Base-by-base conservation (phyloP, 1,284 basidiomycete genomes). In the Heterobasidion irregulare region DNA sequence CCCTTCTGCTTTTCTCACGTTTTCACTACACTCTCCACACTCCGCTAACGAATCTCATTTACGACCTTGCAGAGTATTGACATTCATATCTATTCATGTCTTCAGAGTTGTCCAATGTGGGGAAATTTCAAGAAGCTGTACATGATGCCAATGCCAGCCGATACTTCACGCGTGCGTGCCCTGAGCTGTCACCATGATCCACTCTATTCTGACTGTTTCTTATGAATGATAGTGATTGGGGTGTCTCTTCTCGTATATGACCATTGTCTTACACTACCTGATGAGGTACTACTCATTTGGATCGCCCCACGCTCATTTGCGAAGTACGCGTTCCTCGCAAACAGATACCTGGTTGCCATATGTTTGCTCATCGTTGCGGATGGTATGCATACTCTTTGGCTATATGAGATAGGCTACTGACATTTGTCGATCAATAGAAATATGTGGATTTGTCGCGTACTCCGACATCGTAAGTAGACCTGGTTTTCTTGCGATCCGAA, bases 271-370 rank as follows among this genome's bases (percentile, higher is more conserved):
- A 52, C 51, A 12, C 41, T 52, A 6, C 19, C 51, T 12, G 51
- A 52, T 18, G 51, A 52, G 26, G 41, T 44, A 13, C 4, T 10
- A 38, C 35, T 43, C 18, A 52, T 52, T n/a, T 52, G 51, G 51
- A 52, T 6, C 15, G 51, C 51, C 8, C 51, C 51, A 38, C 32
- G 51, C 12, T 52, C 51, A 16, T 52, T 33, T 33, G 51, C 51
- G 8, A 52, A 52, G n/a, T 52, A 44, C 10, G 18, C 35, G 10
- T 52, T 52, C n/a, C 51, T 52, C 8, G 41, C 41, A 8, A 52
- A 52, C 44, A 33, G 51, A 18, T 52, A 52, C 32, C 15, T 44
- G 8, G 51, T 52, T 15, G 51, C 51, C 2, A 10, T 19, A 18
- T 44, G 35, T 44, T 26, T 52, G 18, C n/a, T 52, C 18, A 19